Percentiles rank a stretch among this genome's conserved stretches.
These are phyloP conservation scores for Fraxinus pennsylvanica DNA, from an alignment of 257 asterid species.

Conservation along the genomic window DNA sequence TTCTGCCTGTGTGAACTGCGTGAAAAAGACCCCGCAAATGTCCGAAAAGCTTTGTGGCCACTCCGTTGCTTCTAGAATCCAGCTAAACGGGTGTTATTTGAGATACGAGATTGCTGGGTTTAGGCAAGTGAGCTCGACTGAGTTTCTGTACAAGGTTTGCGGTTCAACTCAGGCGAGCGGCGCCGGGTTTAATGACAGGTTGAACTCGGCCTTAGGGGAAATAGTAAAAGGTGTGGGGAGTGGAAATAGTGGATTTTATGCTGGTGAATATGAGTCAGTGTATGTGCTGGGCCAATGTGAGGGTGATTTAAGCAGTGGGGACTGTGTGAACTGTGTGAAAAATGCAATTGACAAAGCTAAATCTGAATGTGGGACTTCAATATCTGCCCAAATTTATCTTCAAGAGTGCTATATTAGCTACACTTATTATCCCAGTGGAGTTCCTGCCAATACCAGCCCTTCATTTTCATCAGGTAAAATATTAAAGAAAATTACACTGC, in stretches of 20 bases:
- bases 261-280: constrained; percentile 63
- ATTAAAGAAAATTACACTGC: background rate
- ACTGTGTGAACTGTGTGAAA: constrained; percentile 79
- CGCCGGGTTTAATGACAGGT: constrained; percentile 53
- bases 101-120: constrained; percentile 62
- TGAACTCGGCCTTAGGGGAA: constrained; percentile 61
- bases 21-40: constrained; percentile 35
- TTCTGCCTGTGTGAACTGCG: constrained; percentile 54
- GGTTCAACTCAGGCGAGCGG: constrained; percentile 70
- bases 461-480: constrained; percentile 50
- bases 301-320: constrained; percentile 58
- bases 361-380: constrained; percentile 53
- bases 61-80: constrained; percentile 36
- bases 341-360: constrained; percentile 48
- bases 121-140: constrained; percentile 46
- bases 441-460: constrained; percentile 30
- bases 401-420: constrained; percentile 75
- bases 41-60: constrained; percentile 41
- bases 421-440: constrained; percentile 73
- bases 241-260: constrained; percentile 56
- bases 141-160: constrained; percentile 60
- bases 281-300: constrained; percentile 88
- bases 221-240: constrained; percentile 53
- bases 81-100: constrained; percentile 64
- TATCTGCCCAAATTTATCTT: constrained; percentile 72